Evolutionary conservation across 352 stramenopile species (phyloP).

Genomic region (Phytophthora vignae): DNA sequence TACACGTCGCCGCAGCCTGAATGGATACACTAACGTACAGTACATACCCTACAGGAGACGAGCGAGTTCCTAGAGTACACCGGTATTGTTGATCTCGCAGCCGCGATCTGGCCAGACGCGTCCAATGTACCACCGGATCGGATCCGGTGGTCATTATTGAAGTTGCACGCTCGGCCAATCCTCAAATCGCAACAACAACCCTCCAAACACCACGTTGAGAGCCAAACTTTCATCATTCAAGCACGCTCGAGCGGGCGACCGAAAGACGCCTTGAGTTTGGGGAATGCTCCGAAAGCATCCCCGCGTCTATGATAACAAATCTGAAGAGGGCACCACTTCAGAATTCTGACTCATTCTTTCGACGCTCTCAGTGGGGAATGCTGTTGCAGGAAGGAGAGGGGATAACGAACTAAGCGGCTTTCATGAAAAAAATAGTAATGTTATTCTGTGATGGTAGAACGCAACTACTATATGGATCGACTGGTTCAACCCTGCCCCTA

Average conservation of each 20-base stretch:
- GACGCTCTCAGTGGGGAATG: not conserved
- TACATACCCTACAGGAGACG: not conserved
- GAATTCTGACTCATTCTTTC: not conserved
- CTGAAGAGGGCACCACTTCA: not conserved
- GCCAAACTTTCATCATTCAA: not conserved
- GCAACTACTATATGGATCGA: not conserved
- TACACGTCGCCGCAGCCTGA: no score
- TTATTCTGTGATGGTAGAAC: not conserved
- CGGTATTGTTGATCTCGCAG: not conserved
- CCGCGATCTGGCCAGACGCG: not conserved
- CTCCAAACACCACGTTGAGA: conserved; percentile 1
- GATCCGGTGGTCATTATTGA: not conserved
- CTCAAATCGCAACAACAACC: not conserved
- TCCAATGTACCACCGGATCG: not conserved
- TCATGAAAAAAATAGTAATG: no score
- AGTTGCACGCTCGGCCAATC: not conserved
- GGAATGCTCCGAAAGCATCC: not conserved
- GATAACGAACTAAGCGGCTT: no score
- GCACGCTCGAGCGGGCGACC: not conserved
- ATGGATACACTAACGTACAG: no score
- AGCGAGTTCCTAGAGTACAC: not conserved
- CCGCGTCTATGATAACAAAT: not conserved
- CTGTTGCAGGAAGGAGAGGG: not conserved
- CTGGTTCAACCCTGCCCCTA: not conserved
- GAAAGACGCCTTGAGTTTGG: not conserved